A percentile compares a stretch with the other conserved stretches of the same genome.
Conservation (phyloP, 441 rosid genomes). For the Jatropha multifida region DNA sequence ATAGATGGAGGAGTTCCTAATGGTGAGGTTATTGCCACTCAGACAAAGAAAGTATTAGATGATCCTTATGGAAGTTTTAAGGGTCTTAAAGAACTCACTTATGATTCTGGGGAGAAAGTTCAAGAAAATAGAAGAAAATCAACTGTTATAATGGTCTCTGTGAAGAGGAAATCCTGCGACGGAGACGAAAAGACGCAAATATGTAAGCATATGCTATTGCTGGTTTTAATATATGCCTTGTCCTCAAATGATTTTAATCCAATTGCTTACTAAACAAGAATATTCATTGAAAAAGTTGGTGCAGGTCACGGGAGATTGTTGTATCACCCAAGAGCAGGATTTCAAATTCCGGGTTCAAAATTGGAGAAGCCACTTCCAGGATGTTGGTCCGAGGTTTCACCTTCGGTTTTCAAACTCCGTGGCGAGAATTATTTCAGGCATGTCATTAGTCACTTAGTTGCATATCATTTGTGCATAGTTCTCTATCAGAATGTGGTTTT, state of each 20-base stretch:
- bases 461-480: not conserved
- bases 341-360: conserved; percentile 43
- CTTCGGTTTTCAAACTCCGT: conserved; percentile 72
- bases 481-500: not conserved
- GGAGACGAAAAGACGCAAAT: conserved; percentile 44
- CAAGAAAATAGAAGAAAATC: conserved; percentile 56
- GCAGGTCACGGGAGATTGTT: conserved; percentile 18
- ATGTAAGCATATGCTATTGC: conserved; percentile 34
- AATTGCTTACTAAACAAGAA: conserved; percentile 4
- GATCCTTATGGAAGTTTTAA: conserved; percentile 39
- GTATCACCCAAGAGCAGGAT: conserved; percentile 64
- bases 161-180: conserved; percentile 63
- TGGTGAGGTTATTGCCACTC: conserved; percentile 18
- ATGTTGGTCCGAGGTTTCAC: conserved; percentile 69
- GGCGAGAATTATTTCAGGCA: conserved; percentile 74
- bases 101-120: conserved; percentile 41
- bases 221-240: too few relatives aligned
- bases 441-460: not conserved
- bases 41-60: conserved; percentile 44
- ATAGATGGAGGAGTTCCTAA: conserved; percentile 43
- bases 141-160: conserved; percentile 59
- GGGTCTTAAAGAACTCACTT: conserved; percentile 33
- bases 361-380: conserved; percentile 57
- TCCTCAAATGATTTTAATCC: not conserved
- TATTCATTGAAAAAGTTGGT: not conserved